phyloP scores from a whole-genome alignment of 768 basidiomycete species.

The Hebeloma cylindrosporum region DNA sequence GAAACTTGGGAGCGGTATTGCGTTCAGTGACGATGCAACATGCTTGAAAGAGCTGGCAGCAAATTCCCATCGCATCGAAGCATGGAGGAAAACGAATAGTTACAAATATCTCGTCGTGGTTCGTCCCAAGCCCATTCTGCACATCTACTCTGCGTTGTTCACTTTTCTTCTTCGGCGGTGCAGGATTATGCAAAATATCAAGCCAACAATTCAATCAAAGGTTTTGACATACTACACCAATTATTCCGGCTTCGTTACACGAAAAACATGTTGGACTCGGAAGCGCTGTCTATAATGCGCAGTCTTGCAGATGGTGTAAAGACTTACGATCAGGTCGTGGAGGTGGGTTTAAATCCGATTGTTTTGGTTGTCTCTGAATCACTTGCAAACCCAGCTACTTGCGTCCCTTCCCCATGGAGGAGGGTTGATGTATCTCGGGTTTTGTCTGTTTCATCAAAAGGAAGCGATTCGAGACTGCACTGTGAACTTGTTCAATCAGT shows the following conservation, averaged over 20 bases:
- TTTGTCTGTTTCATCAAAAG: constrained; percentile 88
- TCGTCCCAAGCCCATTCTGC: too few species aligned
- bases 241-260: constrained; percentile 75
- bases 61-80: constrained; percentile 87
- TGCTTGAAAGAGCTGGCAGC: constrained; percentile 68
- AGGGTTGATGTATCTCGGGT: constrained; percentile 82
- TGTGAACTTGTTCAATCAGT: constrained; percentile 79
- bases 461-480: constrained; percentile 75
- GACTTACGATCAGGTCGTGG: constrained; percentile 85
- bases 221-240: constrained; percentile 87
- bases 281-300: constrained; percentile 74
- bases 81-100: constrained; percentile 82
- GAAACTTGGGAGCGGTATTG: constrained; percentile 78
- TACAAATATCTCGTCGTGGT: constrained; percentile 77
- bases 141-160: too few species aligned
- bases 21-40: constrained; percentile 70
- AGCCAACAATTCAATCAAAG: constrained; percentile 60
- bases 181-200: constrained; percentile 69
- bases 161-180: too few species aligned
- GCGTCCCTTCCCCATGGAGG: constrained; percentile 72
- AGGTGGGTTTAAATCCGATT: constrained; percentile 50
- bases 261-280: constrained; percentile 69
- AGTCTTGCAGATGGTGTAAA: constrained; percentile 69
- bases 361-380: not conserved
- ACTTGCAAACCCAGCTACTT: too few species aligned